These are phyloP conservation scores for Nicotiana sylvestris DNA, from an alignment of 257 asterid species.

Conservation along the genomic window DNA sequence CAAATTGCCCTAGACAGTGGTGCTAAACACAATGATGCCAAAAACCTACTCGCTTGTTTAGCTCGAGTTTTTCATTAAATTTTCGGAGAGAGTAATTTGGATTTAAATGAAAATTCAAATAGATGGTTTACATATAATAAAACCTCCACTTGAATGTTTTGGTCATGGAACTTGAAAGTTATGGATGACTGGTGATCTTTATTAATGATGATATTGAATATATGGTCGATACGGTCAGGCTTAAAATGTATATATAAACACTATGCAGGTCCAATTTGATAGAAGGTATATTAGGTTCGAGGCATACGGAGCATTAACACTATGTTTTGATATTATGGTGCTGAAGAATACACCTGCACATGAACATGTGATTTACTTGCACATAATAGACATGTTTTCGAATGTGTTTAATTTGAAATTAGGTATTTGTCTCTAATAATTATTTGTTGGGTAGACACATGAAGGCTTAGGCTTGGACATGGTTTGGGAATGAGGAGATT, in stretches of 20 bases:
- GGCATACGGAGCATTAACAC: not conserved
- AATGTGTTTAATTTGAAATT: not conserved
- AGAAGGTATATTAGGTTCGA: not conserved
- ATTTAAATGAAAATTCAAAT: not conserved
- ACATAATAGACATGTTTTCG: not conserved
- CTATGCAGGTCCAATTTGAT: not conserved
- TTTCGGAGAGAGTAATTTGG: not conserved
- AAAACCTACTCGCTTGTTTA: not conserved
- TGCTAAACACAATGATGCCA: not conserved
- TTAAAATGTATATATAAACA: not conserved
- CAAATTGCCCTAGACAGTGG: not conserved
- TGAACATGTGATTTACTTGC: not conserved
- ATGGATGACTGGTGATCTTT: not conserved
- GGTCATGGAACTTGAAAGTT: slow-evolving; percentile 7
- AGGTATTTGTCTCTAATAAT: not conserved
- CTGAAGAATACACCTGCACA: not conserved
- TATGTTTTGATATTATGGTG: not conserved
- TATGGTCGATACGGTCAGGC: not conserved
- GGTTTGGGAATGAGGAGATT: not conserved
- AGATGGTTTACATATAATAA: slow-evolving; percentile 7
- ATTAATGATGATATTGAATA: not conserved
- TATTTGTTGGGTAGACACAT: not conserved
- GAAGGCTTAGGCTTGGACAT: not conserved
- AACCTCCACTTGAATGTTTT: not conserved
- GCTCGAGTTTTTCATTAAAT: not conserved